Conservation (phyloP, 2,329 filamentous ascomycete genomes). For the Trichophyton simii region DNA sequence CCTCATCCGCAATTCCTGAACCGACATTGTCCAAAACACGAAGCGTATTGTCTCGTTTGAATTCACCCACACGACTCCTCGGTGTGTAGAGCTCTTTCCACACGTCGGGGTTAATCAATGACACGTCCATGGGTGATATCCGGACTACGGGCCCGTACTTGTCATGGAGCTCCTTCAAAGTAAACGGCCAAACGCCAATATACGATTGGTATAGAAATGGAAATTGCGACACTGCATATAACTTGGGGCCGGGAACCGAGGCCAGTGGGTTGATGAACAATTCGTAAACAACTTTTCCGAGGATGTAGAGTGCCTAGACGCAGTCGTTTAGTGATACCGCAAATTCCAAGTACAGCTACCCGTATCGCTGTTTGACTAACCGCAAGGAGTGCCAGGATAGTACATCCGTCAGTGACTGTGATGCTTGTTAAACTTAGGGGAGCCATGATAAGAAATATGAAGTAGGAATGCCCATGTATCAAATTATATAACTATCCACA, state of each 20-base stretch:
- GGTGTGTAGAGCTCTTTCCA: slow-evolving; percentile 29
- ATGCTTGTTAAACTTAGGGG: not conserved
- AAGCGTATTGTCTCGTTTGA: slow-evolving; percentile 16
- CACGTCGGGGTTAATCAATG: slow-evolving; percentile 20
- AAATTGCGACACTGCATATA: slow-evolving; percentile 5
- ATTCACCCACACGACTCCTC: slow-evolving; percentile 17
- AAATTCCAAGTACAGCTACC: not conserved
- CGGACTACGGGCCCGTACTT: slow-evolving; percentile 26
- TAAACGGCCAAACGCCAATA: not conserved
- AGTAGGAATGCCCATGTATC: no score
- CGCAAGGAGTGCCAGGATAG: not conserved
- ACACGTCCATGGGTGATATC: slow-evolving; percentile 29
- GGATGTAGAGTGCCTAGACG: not conserved
- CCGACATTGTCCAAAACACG: not conserved
- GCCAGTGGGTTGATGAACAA: slow-evolving; percentile 8
- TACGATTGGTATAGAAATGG: slow-evolving; percentile 1
- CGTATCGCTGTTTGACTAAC: not conserved
- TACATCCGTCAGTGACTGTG: not conserved
- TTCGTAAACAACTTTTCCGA: slow-evolving; percentile 3
- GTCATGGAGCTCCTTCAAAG: slow-evolving; percentile 1
- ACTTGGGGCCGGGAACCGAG: slow-evolving; percentile 6
- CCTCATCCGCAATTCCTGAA: slow-evolving; percentile 19
- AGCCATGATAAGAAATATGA: not conserved
- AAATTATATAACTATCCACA: no score
- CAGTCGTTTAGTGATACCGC: not conserved